Conservation (phyloP, 257 asterid genomes). For the Capsicum rhomboideum region DNA sequence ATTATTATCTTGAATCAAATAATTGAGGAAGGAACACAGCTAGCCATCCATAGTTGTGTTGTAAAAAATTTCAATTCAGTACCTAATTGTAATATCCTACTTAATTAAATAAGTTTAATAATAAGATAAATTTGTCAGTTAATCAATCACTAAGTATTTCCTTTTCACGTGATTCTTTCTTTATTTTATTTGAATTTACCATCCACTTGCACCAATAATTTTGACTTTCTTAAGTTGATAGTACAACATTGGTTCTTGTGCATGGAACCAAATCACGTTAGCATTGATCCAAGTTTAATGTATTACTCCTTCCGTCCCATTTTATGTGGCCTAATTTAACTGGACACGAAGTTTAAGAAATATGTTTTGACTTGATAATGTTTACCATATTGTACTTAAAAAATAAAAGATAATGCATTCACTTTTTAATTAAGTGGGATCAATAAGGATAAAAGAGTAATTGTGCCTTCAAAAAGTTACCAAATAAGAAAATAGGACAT, state of each 20-base stretch:
- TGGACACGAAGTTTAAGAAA: too few species aligned
- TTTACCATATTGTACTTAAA: too few species aligned
- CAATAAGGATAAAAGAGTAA: too few species aligned
- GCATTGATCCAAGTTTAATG: background rate
- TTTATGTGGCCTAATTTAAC: too few species aligned
- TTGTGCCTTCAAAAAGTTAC: too few species aligned
- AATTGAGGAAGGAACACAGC: background rate
- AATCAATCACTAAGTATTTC: slow-evolving; percentile 24
- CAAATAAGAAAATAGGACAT: too few species aligned
- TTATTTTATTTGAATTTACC: background rate
- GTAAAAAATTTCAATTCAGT: background rate
- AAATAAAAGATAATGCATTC: too few species aligned
- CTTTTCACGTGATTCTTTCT: slow-evolving; percentile 17
- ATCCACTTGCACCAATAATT: background rate
- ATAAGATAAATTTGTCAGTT: slow-evolving; percentile 38
- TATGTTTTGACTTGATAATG: too few species aligned
- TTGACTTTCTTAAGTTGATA: background rate
- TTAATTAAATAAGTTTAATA: slow-evolving; percentile 9
- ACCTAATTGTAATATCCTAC: slow-evolving; percentile 2
- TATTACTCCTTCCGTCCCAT: too few species aligned
- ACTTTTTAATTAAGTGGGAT: too few species aligned
- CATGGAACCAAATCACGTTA: slow-evolving; percentile 8
- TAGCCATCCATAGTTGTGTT: slow-evolving; percentile 3
- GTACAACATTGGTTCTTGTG: background rate
- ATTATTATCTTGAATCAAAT: slow-evolving; percentile 1